Percentiles rank a stretch among this genome's conserved stretches.
Evolutionary conservation across 2,329 filamentous ascomycete genomes (phyloP).

Genomic region (Stromatinia cepivora): DNA sequence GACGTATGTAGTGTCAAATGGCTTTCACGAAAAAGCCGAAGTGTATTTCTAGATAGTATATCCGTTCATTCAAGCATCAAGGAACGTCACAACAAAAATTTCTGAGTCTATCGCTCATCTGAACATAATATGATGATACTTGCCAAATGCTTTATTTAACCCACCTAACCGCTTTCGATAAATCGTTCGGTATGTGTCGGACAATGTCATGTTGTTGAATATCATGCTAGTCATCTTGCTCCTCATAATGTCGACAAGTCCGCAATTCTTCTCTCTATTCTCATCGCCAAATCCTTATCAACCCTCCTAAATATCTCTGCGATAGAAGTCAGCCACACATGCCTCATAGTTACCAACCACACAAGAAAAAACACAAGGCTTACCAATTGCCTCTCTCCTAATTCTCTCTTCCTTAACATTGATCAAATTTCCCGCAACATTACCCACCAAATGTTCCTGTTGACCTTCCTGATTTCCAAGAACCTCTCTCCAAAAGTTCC

Average conservation of each 20-base stretch:
- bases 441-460: background rate
- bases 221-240: background rate
- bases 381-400: background rate
- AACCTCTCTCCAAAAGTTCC: slow-evolving; percentile 40
- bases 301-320: background rate
- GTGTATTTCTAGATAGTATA: background rate
- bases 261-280: background rate
- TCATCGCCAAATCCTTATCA: background rate
- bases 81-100: background rate
- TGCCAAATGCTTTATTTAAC: background rate
- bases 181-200: background rate
- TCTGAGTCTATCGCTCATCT: background rate
- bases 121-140: background rate
- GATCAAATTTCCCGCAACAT: background rate
- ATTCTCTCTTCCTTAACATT: slow-evolving; percentile 4
- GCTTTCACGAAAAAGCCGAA: background rate
- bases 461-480: background rate
- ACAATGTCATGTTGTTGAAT: background rate
- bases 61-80: background rate
- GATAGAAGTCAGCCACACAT: background rate
- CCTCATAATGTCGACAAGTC: background rate
- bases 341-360: background rate
- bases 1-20: background rate
- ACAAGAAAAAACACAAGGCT: background rate
- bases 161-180: background rate